Conservation (phyloP, 2,329 filamentous ascomycete species). For the Huntiella decipiens region DNA sequence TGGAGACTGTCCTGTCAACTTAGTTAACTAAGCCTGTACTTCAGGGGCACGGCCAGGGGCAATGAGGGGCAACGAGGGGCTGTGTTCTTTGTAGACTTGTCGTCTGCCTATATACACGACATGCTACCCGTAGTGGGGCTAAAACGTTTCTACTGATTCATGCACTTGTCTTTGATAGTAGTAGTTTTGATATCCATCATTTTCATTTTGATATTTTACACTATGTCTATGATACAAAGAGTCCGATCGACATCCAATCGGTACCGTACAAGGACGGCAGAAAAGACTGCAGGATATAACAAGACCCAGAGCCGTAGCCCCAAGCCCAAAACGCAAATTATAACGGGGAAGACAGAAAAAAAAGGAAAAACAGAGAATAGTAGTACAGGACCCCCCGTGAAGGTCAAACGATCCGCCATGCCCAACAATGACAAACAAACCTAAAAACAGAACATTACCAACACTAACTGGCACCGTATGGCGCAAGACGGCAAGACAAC, state of each 20-base stretch:
- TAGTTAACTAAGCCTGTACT: too few relatives aligned
- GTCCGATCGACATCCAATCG: not conserved
- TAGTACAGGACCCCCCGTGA: not conserved
- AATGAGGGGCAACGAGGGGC: too few relatives aligned
- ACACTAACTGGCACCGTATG: constrained; percentile 1
- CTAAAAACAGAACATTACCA: not conserved
- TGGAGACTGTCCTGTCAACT: too few relatives aligned
- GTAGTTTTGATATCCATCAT: not conserved
- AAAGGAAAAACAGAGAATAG: constrained; percentile 3
- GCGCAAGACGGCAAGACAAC: not conserved
- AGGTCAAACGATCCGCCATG: not conserved
- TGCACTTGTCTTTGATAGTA: too few relatives aligned
- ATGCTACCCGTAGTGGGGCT: too few relatives aligned
- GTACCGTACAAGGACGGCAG: not conserved
- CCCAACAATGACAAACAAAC: constrained; percentile 1
- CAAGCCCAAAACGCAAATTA: constrained; percentile 4
- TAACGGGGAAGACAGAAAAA: constrained; percentile 2
- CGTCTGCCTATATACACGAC: too few relatives aligned
- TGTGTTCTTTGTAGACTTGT: too few relatives aligned
- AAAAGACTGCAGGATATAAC: not conserved
- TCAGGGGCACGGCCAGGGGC: too few relatives aligned
- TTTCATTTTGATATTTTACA: constrained; percentile 10
- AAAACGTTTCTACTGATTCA: too few relatives aligned
- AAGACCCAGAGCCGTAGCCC: constrained; percentile 1
- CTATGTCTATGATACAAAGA: constrained; percentile 10